Base-by-base conservation (phyloP, 164 flowering plant genomes). In the Nymphaea colorata region DNA sequence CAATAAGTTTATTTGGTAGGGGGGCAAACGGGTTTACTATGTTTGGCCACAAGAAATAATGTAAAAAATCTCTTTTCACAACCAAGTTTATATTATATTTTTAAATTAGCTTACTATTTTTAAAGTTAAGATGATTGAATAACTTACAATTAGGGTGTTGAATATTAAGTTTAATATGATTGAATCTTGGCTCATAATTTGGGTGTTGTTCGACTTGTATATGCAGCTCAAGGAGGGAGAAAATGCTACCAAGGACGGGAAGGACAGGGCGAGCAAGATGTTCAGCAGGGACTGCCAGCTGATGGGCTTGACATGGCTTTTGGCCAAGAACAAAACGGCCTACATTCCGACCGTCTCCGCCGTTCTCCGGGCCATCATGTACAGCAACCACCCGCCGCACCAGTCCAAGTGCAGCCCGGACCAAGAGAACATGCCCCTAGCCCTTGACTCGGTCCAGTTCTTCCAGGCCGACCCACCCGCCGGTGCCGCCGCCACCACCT, bases 281-380 rank as follows among this genome's bases (percentile, higher is more conserved):
- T 85, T 75, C 64, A 78, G 70, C 76, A 81, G 79, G 59, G 96
- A 91, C 62, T 93, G 98, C 68, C 75, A 89, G 70, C 76, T 93
- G 41, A 91, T 93, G 98, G 98, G 97, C 3, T 76, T 91, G 64
- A 91, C 97, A 6, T 93, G 98, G 98, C 96, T 93, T 0, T 92
- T 93, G 1, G 70, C 83, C 47, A 86, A 84, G 82, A 82, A 91
- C 72, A 77, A 86, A 61, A 72, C 83, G 2, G 82, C 89, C 3
- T 93, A 93, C 67, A 79, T 90, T 51, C 84, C 70, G 70, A 84
- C 94, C 0, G 94, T 89, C 5, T 72, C 98, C 0, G 66, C 85
- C 0, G 96, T 93, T 36, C 64, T 93, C 5, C 74, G 94, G 63
- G 90, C 94, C 4, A 68, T 86, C 66, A 87, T 93, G 96, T 10